A percentile compares a stretch with the other conserved stretches of the same genome.
These are phyloP conservation scores for Lepidium africanum DNA, from an alignment of 345 rosid genomes.

Conservation along the genomic window DNA sequence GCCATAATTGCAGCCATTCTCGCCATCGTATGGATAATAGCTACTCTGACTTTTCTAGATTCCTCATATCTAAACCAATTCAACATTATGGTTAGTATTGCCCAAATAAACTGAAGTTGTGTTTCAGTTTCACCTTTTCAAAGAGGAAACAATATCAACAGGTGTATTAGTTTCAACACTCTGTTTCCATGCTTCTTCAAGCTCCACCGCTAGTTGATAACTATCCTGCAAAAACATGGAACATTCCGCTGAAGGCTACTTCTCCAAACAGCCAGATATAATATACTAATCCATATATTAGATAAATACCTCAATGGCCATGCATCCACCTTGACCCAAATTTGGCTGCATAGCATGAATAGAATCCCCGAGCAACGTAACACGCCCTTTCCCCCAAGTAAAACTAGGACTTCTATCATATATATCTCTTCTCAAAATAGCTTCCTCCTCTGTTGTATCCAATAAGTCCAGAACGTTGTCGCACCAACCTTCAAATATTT, in stretches of 20 bases:
- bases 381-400: conserved; percentile 88
- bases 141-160: conserved; percentile 59
- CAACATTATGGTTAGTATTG: background rate
- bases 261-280: background rate
- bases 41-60: conserved; percentile 70
- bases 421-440: conserved; percentile 80
- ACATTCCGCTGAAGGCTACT: background rate
- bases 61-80: conserved; percentile 53
- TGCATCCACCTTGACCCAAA: conserved; percentile 96
- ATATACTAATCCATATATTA: background rate
- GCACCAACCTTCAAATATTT: conserved; percentile 90
- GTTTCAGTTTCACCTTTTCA: conserved; percentile 41
- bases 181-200: conserved; percentile 63
- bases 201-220: conserved; percentile 76
- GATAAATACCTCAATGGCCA: conserved; percentile 86
- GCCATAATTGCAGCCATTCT: conserved; percentile 97
- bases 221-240: conserved; percentile 54
- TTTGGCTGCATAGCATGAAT: conserved; percentile 97
- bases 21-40: conserved; percentile 82
- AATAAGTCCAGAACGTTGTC: conserved; percentile 78
- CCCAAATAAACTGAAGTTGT: background rate
- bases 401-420: conserved; percentile 65
- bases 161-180: conserved; percentile 47
- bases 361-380: conserved; percentile 90
- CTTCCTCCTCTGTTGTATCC: conserved; percentile 69